These are phyloP conservation scores for Dictyostelium firmibasis DNA, from an alignment of 78 protist species.

Conservation along the genomic window DNA sequence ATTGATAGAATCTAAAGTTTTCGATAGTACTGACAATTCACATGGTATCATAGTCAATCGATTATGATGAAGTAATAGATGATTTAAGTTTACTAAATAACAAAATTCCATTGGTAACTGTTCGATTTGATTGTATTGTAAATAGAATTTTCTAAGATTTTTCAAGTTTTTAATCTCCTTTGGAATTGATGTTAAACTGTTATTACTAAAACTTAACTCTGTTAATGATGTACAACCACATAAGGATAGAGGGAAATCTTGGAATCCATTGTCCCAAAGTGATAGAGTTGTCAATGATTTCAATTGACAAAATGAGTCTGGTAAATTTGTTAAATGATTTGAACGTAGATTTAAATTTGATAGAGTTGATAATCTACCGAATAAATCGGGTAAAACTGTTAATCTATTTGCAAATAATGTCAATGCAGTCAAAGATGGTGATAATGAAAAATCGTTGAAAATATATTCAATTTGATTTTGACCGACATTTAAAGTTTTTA, in stretches of 20 bases:
- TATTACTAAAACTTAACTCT: conserved; percentile 48
- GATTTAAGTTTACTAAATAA: conserved; percentile 25
- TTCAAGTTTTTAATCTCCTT: background rate
- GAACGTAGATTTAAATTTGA: conserved; percentile 33
- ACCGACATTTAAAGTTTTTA: conserved; percentile 46
- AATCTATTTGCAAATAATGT: conserved; percentile 37
- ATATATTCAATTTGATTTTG: conserved; percentile 62
- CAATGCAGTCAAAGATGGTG: conserved; percentile 12
- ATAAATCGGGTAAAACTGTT: background rate
- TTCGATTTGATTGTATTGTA: conserved; percentile 66
- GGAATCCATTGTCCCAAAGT: conserved; percentile 52
- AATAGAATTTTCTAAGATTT: conserved; percentile 28
- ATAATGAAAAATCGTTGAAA: conserved; percentile 37
- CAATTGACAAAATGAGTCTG: conserved; percentile 5
- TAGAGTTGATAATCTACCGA: conserved; percentile 16
- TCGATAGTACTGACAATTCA: background rate
- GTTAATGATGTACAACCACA: background rate
- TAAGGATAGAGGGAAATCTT: conserved; percentile 33
- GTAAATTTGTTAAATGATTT: background rate
- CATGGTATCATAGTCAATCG: conserved; percentile 15
- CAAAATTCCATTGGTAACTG: conserved; percentile 37
- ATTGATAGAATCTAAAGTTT: conserved; percentile 32
- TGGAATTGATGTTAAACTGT: background rate
- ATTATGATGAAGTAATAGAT: conserved; percentile 49
- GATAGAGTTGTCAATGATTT: background rate